Conservation (phyloP, 306 rosid species). For the Vigna mungo region DNA sequence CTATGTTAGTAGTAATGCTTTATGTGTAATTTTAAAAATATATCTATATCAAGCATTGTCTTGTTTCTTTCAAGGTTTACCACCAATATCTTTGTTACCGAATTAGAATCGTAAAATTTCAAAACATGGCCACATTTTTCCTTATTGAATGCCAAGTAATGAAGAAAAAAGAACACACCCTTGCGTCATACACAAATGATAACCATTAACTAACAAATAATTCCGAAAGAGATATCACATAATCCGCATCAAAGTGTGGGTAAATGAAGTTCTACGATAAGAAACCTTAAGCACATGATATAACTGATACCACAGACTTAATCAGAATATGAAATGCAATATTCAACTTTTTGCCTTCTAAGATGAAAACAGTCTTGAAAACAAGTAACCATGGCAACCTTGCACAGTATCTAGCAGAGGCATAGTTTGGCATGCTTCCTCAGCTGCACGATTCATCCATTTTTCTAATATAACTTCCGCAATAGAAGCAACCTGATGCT, state of each 20-base stretch:
- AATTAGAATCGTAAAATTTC: neutral
- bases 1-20: too few species aligned
- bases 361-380: conserved; percentile 78
- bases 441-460: conserved; percentile 67
- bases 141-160: neutral
- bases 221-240: neutral
- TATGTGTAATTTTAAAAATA: too few species aligned
- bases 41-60: too few species aligned
- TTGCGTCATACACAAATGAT: neutral
- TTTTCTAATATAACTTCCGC: conserved; percentile 68
- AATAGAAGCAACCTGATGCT: conserved; percentile 68
- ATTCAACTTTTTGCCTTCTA: conserved; percentile 35
- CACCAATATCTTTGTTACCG: neutral
- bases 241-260: neutral
- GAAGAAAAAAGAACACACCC: neutral
- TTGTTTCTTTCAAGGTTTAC: too few species aligned
- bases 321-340: neutral
- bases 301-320: conserved; percentile 3
- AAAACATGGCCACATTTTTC: neutral
- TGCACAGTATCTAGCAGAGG: conserved; percentile 82
- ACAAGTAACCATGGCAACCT: conserved; percentile 86
- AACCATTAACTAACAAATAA: neutral
- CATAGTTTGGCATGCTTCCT: conserved; percentile 76
- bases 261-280: neutral
- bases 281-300: conserved; percentile 8